These are phyloP conservation scores for Globisporangium solare DNA, from an alignment of 352 stramenopile genomes.

Conservation along the genomic window DNA sequence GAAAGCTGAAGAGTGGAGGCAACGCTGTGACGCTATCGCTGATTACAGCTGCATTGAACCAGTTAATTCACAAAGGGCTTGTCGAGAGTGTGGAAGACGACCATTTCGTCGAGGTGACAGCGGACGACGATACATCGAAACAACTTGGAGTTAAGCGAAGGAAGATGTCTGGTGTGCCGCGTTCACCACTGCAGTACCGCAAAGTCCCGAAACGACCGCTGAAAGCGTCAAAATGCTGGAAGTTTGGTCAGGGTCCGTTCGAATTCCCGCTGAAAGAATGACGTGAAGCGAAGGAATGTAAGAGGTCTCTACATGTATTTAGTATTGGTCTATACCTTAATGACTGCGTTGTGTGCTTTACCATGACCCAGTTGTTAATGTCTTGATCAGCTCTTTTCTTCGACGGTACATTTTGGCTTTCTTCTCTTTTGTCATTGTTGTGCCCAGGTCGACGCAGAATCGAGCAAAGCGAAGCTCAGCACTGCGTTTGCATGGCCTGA, in stretches of 20 bases:
- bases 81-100: constrained; percentile 38
- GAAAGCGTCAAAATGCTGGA: constrained; percentile 74
- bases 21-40: constrained; percentile 34
- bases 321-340: constrained; percentile 2
- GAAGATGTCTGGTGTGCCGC: constrained; percentile 12
- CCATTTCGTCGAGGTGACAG: constrained; percentile 2
- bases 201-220: constrained; percentile 64
- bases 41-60: constrained; percentile 49
- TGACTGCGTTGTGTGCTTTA: constrained; percentile 3
- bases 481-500: constrained; percentile 16
- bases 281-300: constrained; percentile 26
- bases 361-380: constrained; percentile 25
- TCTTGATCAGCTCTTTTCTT: constrained; percentile 43
- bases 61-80: constrained; percentile 44
- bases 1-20: constrained; percentile 2
- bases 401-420: constrained; percentile 33
- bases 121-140: constrained; percentile 7
- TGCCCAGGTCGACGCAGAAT: constrained; percentile 21
- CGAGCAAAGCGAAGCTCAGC: constrained; percentile 17
- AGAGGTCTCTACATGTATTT: constrained; percentile 20
- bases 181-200: constrained; percentile 31
- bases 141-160: constrained; percentile 19
- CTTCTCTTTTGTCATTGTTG: constrained; percentile 17
- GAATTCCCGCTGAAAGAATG: constrained; percentile 28
- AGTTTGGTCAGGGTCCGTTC: constrained; percentile 32